Conservation (phyloP, 2,329 filamentous ascomycete species). For the Sarocladiaceae sp. region DNA sequence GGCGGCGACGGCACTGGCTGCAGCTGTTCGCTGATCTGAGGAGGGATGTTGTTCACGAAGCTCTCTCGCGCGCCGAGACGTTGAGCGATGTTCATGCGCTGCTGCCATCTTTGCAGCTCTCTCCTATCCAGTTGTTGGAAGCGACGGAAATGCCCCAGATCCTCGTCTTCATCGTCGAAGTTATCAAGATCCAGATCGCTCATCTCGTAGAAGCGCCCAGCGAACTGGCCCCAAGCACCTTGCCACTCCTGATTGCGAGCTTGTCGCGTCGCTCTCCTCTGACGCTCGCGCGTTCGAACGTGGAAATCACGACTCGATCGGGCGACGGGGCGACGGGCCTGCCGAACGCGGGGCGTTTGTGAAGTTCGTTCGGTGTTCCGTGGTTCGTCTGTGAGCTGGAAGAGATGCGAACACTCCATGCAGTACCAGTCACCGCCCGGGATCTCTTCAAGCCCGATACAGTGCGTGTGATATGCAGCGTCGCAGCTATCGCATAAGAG, state of each 20-base stretch:
- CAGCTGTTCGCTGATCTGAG: constrained; percentile 54
- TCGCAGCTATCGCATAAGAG: constrained; percentile 91
- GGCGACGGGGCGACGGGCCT: constrained; percentile 24
- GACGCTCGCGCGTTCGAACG: constrained; percentile 50
- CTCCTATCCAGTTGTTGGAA: constrained; percentile 49
- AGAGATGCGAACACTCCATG: constrained; percentile 63
- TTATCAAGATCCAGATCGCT: constrained; percentile 35
- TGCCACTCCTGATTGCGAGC: constrained; percentile 82
- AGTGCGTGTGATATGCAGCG: constrained; percentile 85
- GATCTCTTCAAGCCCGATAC: constrained; percentile 72
- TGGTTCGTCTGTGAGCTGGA: constrained; percentile 29
- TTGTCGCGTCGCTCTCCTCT: constrained; percentile 49
- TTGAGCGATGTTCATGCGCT: constrained; percentile 74
- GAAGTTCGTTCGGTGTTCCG: constrained; percentile 12
- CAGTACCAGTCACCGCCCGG: constrained; percentile 85
- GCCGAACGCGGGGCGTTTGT: constrained; percentile 23
- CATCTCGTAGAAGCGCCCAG: constrained; percentile 55
- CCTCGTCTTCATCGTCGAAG: constrained; percentile 60
- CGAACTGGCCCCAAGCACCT: constrained; percentile 68
- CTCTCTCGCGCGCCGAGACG: constrained; percentile 68
- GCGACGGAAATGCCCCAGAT: constrained; percentile 50
- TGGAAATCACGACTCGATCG: constrained; percentile 28
- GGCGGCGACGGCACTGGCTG: constrained; percentile 49
- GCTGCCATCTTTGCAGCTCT: constrained; percentile 71
- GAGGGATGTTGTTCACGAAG: constrained; percentile 58